Base-by-base conservation (phyloP, 805 yeast genomes). In the Wickerhamomyces strasburgensis region DNA sequence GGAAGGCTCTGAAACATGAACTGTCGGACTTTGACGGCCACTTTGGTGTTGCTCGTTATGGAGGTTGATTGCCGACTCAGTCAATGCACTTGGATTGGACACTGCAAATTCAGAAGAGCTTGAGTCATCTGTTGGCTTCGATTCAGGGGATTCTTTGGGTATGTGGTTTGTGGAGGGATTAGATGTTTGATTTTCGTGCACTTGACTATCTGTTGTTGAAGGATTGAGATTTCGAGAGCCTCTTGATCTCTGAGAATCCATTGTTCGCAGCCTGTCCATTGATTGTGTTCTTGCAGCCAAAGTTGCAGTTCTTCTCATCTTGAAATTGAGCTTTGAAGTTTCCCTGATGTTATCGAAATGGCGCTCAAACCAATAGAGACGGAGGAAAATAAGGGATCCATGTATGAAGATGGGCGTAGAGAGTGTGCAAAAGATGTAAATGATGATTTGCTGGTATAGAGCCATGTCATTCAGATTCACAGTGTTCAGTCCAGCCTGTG, bases 401-500 rank as follows among this genome's bases (percentile, higher is more conserved):
- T 93, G 95, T 37, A 94, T 85, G 54, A 82, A 81, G 15, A 93
- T 84, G 1, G 98, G 98, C 0, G 95, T 88, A 4, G 94, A 74
- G 15, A 87, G 48, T 44, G 77, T 67, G 19, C 89, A 62, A 3
- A 77, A 42, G 10, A 84, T 46, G 54, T 80, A 86, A 3, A 90
- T 59, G 8, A 73, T 66, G 13, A 88, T 72, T 55, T 90, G 98
- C 59, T 93, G 98, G 62, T 81, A 90, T 31, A 84, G 57, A 0
- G 69, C 61, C 39, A 89, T 47, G 0, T 65, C 60, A 55, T 86
- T 86, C 27, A 81, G 46, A 49, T 87, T 76, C 17, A 85, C 67
- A 0, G 96, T 82, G 56, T 87, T 88, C 38, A 93, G 63, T 1
- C 99, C 99, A 0, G 96, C 95, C 55, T 90, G 96, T 2, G 98